Base-by-base conservation (phyloP, 768 basidiomycete genomes). In the Sutorius australiensis region DNA sequence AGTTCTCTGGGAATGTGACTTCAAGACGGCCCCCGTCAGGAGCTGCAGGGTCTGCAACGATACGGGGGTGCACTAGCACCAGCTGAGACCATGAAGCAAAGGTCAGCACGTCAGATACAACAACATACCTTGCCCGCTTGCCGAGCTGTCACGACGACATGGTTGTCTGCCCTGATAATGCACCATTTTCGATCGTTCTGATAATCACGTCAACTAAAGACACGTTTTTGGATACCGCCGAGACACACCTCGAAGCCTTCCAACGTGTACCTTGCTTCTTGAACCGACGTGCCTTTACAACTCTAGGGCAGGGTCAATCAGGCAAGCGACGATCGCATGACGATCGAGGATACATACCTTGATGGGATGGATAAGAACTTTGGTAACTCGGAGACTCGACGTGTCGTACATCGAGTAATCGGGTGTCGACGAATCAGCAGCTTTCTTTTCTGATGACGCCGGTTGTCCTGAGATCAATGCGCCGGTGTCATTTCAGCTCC, bases 131-230 rank as follows among this genome's bases (percentile, higher is more conserved):
- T 83, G 24, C 80, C 57, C 32, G 80, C 67, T 50, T 83, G 80
- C 46, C 89, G 78, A 6, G 88, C 89, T 2, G 89, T 92, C 39
- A 91, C 71, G 21, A 87, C 75, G 5, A 63, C 61, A 40, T 80
- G 71, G 6, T 74, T 79, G 9, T 72, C 69, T 3, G 76, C 77
- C 57, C 84, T 84, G 45, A 88, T 75, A 61, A 90, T 77, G 56
- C 81, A 84, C 81, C 87, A 89, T 66, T 72, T 75, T 56, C 89
- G 77, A 61, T 91, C 89, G 63, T 85, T 75, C 87, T 90, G 56
- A n/a, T 21, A 1, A 27, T 38, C 45, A 17, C 19, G 19, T 24
- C n/a, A 31, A 30, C 60, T 45, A 50, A 37, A 30, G 34, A 46
- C 43, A 37, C 28, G 46, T 32, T 32, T 32, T 30, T 31, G 7